phyloP scores from a whole-genome alignment of 768 basidiomycete genomes.

The Suillus weaverae region DNA sequence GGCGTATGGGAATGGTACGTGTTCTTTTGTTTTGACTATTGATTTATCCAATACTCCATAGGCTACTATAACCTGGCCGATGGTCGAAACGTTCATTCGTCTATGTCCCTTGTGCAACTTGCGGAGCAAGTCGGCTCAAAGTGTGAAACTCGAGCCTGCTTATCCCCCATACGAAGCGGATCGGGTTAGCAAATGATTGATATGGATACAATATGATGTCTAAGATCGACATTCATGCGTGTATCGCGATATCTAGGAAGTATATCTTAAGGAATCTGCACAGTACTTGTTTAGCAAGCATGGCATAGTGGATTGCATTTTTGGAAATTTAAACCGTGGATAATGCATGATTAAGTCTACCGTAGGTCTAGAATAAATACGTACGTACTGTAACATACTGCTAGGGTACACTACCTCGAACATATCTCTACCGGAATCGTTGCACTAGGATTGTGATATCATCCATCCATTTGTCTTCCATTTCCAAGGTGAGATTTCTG shows the following conservation, averaged over 20 bases:
- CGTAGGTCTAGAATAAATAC: slow-evolving; percentile 16
- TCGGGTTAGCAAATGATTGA: slow-evolving; percentile 2
- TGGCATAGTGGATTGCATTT: background rate
- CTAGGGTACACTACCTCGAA: background rate
- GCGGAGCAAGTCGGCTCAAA: slow-evolving; percentile 37
- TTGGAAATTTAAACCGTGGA: background rate
- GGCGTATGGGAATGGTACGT: slow-evolving; percentile 62
- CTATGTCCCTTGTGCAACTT: slow-evolving; percentile 57
- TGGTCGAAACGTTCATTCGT: slow-evolving; percentile 65
- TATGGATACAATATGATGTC: background rate
- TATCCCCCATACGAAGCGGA: slow-evolving; percentile 19
- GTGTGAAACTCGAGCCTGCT: slow-evolving; percentile 20
- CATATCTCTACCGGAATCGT: slow-evolving; percentile 23
- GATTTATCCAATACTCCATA: slow-evolving; percentile 26
- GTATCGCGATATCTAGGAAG: background rate
- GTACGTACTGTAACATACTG: slow-evolving; percentile 6
- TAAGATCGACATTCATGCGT: background rate
- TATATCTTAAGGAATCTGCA: background rate
- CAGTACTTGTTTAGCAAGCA: background rate
- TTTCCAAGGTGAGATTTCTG: slow-evolving; percentile 48
- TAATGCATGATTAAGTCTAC: slow-evolving; percentile 1
- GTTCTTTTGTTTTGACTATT: slow-evolving; percentile 1
- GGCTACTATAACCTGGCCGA: slow-evolving; percentile 72
- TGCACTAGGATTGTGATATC: slow-evolving; percentile 49
- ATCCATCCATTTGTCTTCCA: slow-evolving; percentile 52